These are phyloP conservation scores for Exophiala sp. DNA, from an alignment of 2,329 filamentous ascomycete genomes.

Conservation along the genomic window DNA sequence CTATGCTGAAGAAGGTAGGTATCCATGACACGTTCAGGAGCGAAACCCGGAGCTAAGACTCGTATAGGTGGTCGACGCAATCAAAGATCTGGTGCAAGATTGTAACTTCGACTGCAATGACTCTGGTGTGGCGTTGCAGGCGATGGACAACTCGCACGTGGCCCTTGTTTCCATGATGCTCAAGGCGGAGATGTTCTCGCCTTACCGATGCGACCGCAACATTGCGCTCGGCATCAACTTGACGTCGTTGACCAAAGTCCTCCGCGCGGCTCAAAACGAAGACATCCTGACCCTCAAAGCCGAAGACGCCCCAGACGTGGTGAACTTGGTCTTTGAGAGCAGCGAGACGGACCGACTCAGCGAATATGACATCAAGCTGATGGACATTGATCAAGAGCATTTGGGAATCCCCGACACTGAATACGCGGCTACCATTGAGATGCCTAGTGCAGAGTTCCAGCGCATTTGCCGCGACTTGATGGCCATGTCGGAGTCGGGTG, in stretches of 20 bases:
- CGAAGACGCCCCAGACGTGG: constrained; percentile 88
- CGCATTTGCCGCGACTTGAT: constrained; percentile 90
- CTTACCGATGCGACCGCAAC: constrained; percentile 97
- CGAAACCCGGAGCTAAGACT: not conserved
- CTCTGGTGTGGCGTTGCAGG: constrained; percentile 93
- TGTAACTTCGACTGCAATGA: constrained; percentile 99
- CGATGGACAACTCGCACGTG: constrained; percentile 99
- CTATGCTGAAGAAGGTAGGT: constrained; percentile 85
- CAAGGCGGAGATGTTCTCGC: constrained; percentile 87
- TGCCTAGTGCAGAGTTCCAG: constrained; percentile 87
- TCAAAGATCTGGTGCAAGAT: constrained; percentile 98
- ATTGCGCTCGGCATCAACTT: constrained; percentile 97
- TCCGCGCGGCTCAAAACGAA: constrained; percentile 87
- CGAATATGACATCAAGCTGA: constrained; percentile 99
- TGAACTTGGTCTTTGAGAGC: constrained; percentile 95
- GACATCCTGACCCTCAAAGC: constrained; percentile 96
- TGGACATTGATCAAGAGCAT: constrained; percentile 99
- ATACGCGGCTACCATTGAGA: constrained; percentile 81
- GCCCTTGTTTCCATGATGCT: constrained; percentile 98
- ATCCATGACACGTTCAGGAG: not conserved
- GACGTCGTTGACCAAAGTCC: constrained; percentile 90
- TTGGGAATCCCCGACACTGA: constrained; percentile 98
- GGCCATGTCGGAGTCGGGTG: constrained; percentile 92
- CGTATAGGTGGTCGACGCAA: constrained; percentile 83
- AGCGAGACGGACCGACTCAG: constrained; percentile 79